phyloP scores from a whole-genome alignment of 2,329 filamentous ascomycete species.

The Alternaria viburni region DNA sequence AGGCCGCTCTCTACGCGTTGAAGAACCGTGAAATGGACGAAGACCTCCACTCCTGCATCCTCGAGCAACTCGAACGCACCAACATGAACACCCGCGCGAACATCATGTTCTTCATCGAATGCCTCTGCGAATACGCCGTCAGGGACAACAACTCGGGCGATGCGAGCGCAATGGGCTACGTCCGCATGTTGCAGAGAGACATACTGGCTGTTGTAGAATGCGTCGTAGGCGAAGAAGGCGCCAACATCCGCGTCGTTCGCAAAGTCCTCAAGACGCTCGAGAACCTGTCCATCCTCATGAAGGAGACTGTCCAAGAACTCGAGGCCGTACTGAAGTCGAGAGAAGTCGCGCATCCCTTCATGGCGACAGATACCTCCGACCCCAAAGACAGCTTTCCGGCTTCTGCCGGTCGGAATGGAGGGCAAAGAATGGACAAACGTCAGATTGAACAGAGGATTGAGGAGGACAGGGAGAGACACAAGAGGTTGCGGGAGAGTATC shows the following conservation, averaged over 20 bases:
- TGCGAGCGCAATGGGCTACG: conserved; percentile 73
- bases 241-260: conserved; percentile 91
- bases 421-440: conserved; percentile 72
- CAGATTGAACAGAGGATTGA: conserved; percentile 97
- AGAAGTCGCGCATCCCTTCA: conserved; percentile 56
- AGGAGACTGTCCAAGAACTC: conserved; percentile 77
- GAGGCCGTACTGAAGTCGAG: conserved; percentile 83
- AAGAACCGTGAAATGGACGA: conserved; percentile 95
- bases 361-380: conserved; percentile 4
- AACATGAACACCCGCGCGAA: conserved; percentile 98
- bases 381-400: conserved; percentile 18
- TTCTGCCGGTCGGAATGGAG: conserved; percentile 40
- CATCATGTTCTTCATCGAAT: conserved; percentile 99
- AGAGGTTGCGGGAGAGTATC: conserved; percentile 86
- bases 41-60: conserved; percentile 94
- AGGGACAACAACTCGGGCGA: conserved; percentile 74
- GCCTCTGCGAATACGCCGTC: conserved; percentile 84
- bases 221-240: conserved; percentile 86
- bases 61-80: conserved; percentile 93
- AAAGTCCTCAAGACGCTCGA: conserved; percentile 77
- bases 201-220: conserved; percentile 90
- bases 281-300: conserved; percentile 73
- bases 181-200: conserved; percentile 93
- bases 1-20: conserved; percentile 92
- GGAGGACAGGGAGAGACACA: conserved; percentile 94